phyloP scores from a whole-genome alignment of 208 protist species.

The Wallacemonas sp. region DNA sequence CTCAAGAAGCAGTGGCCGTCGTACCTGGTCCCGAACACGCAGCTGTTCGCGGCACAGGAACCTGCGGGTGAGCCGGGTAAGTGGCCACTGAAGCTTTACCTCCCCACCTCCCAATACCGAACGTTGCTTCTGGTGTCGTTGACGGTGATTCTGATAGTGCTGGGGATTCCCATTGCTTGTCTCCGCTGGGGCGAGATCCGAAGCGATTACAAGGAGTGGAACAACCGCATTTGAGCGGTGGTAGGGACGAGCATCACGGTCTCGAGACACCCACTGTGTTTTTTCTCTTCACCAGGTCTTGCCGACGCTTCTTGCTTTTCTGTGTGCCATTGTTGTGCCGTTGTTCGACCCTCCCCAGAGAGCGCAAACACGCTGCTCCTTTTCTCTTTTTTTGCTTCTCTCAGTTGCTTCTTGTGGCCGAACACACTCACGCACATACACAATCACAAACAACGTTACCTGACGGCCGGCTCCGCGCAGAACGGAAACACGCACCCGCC shows the following conservation, averaged over 20 bases:
- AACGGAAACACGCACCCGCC: no score
- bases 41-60: conserved; percentile 43
- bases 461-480: no score
- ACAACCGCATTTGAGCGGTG: background rate
- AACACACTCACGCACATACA: conserved; percentile 7
- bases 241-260: background rate
- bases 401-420: background rate
- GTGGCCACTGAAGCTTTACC: conserved; percentile 62
- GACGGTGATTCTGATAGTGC: conserved; percentile 21
- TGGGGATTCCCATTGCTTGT: conserved; percentile 59
- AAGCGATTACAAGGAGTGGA: conserved; percentile 55
- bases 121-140: conserved; percentile 40
- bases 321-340: conserved; percentile 1
- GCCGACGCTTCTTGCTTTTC: background rate
- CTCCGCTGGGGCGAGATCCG: conserved; percentile 50
- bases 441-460: no score
- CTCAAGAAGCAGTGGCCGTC: conserved; percentile 35
- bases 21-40: conserved; percentile 67
- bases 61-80: conserved; percentile 21
- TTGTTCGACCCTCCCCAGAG: no score
- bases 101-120: conserved; percentile 48
- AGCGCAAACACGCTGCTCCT: conserved; percentile 5
- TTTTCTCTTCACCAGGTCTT: background rate
- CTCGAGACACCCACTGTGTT: conserved; percentile 9
- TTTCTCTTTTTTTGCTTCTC: conserved; percentile 4